Evolutionary conservation across 306 rosid genomes (phyloP).

Genomic region (Psophocarpus tetragonolobus): DNA sequence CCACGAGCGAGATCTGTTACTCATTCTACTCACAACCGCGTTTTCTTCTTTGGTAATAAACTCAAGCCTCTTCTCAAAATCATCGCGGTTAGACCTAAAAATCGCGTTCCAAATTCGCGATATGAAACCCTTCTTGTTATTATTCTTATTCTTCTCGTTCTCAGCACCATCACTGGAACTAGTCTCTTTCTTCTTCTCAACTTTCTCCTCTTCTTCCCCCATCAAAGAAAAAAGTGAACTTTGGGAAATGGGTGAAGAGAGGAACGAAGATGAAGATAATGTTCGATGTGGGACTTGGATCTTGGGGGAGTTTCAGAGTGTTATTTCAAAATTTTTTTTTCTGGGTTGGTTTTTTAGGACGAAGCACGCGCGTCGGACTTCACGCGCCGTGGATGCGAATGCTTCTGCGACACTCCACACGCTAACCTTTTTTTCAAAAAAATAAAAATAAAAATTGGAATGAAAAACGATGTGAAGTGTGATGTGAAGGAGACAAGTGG

Average conservation of each 20-base stretch:
- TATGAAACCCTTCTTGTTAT: constrained; percentile 59
- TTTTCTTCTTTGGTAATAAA: constrained; percentile 79
- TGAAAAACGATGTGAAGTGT: too few relatives aligned
- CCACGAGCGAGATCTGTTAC: constrained; percentile 64
- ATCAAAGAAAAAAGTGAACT: constrained; percentile 9
- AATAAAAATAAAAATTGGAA: too few relatives aligned
- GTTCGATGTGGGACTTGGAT: too few relatives aligned
- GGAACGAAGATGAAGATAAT: too few relatives aligned
- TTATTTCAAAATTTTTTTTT: too few relatives aligned
- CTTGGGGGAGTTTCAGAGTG: too few relatives aligned
- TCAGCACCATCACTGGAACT: constrained; percentile 6
- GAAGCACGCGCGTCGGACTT: too few relatives aligned
- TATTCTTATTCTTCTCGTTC: constrained; percentile 48
- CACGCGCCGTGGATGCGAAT: too few relatives aligned
- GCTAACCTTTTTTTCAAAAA: too few relatives aligned
- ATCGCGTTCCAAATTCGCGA: constrained; percentile 71
- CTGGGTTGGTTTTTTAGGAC: too few relatives aligned
- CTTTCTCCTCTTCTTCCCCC: constrained; percentile 74
- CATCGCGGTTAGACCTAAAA: constrained; percentile 61
- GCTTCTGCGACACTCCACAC: too few relatives aligned
- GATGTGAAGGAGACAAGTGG: too few relatives aligned
- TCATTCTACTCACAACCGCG: constrained; percentile 55
- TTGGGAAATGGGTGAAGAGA: not conserved
- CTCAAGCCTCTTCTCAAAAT: constrained; percentile 90
- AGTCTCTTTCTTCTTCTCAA: constrained; percentile 58